These are phyloP conservation scores for Abrus pulchellus DNA, from an alignment of 306 rosid species.

Conservation along the genomic window DNA sequence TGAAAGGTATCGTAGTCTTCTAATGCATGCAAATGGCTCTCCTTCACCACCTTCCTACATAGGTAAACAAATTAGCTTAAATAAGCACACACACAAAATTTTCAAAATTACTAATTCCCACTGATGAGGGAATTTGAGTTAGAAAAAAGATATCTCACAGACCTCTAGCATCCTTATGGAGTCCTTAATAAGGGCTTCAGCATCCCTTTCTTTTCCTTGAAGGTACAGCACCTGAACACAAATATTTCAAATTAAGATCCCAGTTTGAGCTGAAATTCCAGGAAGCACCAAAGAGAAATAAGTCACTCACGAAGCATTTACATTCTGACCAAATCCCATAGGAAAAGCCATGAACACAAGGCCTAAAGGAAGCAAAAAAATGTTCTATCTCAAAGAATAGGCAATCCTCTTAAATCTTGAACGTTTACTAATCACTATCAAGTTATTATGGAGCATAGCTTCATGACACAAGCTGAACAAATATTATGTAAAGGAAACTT, in stretches of 20 bases:
- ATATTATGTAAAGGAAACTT: conserved; percentile 4
- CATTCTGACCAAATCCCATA: conserved; percentile 36
- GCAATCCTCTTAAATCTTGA: not conserved
- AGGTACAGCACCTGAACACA: conserved; percentile 76
- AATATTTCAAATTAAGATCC: conserved; percentile 39
- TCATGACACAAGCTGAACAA: not conserved
- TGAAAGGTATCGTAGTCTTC: conserved; percentile 80
- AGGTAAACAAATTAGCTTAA: conserved; percentile 45
- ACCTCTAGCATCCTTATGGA: conserved; percentile 90
- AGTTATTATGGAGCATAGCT: not conserved
- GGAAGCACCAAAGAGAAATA: conserved; percentile 20
- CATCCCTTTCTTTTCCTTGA: conserved; percentile 81
- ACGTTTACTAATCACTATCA: not conserved
- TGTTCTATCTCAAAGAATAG: not conserved
- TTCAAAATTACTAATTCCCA: conserved; percentile 35
- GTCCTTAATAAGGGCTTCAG: conserved; percentile 76
- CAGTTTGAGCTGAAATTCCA: conserved; percentile 23
- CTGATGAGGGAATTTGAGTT: conserved; percentile 21
- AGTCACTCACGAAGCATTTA: conserved; percentile 14
- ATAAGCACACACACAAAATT: conserved; percentile 16
- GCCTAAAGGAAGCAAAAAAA: conserved; percentile 3
- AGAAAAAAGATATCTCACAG: conserved; percentile 48
- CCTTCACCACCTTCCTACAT: conserved; percentile 79
- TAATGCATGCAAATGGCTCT: conserved; percentile 67
- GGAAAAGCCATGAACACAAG: not conserved